These are phyloP conservation scores for Ormosia semicastrata DNA, from an alignment of 306 rosid species.

Conservation along the genomic window DNA sequence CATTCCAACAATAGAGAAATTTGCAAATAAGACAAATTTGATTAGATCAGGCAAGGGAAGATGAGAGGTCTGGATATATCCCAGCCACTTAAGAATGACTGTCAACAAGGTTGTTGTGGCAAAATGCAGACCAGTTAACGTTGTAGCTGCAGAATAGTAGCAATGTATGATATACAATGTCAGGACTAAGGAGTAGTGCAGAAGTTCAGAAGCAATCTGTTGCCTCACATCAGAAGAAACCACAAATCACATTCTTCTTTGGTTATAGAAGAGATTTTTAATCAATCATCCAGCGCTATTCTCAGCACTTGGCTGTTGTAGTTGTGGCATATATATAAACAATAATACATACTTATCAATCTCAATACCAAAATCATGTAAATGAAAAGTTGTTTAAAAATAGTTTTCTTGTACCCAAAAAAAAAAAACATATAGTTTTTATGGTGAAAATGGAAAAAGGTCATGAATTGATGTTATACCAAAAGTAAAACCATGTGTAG, in stretches of 20 bases:
- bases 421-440: not conserved
- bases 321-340: not conserved
- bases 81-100: conserved; percentile 50
- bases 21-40: conserved; percentile 72
- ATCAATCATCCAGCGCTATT: not conserved
- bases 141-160: conserved; percentile 67
- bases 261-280: not conserved
- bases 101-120: conserved; percentile 73
- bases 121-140: conserved; percentile 79
- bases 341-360: not conserved
- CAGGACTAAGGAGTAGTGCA: not conserved
- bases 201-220: not conserved
- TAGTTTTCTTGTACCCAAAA: not conserved
- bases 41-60: conserved; percentile 68
- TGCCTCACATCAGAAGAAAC: not conserved
- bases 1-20: conserved; percentile 85
- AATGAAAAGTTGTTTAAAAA: not conserved
- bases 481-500: conserved; percentile 68
- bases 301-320: not conserved
- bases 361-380: conserved; percentile 7
- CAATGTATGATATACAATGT: conserved; percentile 17
- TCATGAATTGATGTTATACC: conserved; percentile 35
- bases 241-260: conserved; percentile 1
- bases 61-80: conserved; percentile 67
- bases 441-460: not conserved